A percentile compares a stretch with the other conserved stretches of the same genome.
Conservation (phyloP, 2,329 filamentous ascomycete genomes). For the Orbilia blumenaviensis region DNA sequence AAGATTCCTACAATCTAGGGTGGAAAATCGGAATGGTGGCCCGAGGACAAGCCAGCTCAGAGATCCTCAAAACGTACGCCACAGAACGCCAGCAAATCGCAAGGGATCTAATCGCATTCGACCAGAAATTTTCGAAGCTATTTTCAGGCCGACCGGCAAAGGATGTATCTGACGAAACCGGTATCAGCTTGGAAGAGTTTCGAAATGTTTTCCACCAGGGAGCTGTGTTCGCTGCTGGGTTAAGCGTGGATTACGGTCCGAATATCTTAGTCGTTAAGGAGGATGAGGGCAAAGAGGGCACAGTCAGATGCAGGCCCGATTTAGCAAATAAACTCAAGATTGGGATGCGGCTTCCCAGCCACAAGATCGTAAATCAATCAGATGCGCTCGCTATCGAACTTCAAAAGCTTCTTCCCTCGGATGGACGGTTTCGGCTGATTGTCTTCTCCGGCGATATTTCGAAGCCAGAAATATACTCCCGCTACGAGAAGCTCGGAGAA, state of each 20-base stretch:
- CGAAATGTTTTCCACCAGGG: constrained; percentile 70
- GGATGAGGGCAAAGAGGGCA: constrained; percentile 64
- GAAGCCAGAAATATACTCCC: constrained; percentile 61
- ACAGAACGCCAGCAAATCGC: constrained; percentile 70
- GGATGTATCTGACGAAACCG: constrained; percentile 69
- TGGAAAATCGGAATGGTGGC: constrained; percentile 97
- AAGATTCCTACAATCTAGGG: constrained; percentile 84
- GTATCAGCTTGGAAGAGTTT: constrained; percentile 72
- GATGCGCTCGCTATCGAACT: constrained; percentile 69
- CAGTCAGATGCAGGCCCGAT: constrained; percentile 59
- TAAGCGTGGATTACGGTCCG: constrained; percentile 68
- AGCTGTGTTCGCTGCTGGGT: constrained; percentile 69
- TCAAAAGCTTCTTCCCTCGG: constrained; percentile 67
- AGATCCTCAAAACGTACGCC: constrained; percentile 84
- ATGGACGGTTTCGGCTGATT: constrained; percentile 69
- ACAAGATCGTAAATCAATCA: constrained; percentile 70
- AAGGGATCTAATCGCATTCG: constrained; percentile 72
- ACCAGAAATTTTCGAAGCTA: constrained; percentile 68
- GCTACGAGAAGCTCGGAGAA: constrained; percentile 65
- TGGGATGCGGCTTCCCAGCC: constrained; percentile 70
- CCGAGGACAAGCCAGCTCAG: constrained; percentile 77
- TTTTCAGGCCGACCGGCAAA: constrained; percentile 70
- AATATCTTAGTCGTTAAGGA: constrained; percentile 69
- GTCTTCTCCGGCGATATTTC: constrained; percentile 71
- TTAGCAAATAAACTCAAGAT: constrained; percentile 64